These are phyloP conservation scores for Pseudocercospora pini-densiflorae DNA, from an alignment of 2,329 filamentous ascomycete species.

Conservation along the genomic window DNA sequence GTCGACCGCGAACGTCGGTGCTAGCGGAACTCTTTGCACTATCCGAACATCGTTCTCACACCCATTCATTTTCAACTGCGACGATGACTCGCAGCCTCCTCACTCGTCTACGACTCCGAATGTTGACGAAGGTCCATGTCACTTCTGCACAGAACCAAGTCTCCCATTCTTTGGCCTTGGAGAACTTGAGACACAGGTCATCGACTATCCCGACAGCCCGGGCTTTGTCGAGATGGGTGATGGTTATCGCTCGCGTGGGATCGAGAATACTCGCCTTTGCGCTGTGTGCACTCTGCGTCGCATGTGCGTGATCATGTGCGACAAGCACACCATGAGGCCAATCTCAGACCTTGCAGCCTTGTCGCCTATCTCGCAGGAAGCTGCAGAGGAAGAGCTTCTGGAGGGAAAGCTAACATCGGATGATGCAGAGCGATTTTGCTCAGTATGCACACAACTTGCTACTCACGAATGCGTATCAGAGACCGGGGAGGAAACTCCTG, in stretches of 20 bases:
- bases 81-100: slow-evolving; percentile 18
- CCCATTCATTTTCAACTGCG: slow-evolving; percentile 46
- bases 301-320: slow-evolving; percentile 43
- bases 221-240: slow-evolving; percentile 41
- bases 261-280: slow-evolving; percentile 44
- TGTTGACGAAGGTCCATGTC: slow-evolving; percentile 35
- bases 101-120: slow-evolving; percentile 18
- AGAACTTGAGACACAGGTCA: slow-evolving; percentile 37
- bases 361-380: neutral
- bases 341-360: slow-evolving; percentile 28
- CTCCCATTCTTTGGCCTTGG: slow-evolving; percentile 46
- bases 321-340: slow-evolving; percentile 37
- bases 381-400: slow-evolving; percentile 34
- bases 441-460: slow-evolving; percentile 47
- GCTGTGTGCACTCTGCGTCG: slow-evolving; percentile 42
- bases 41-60: slow-evolving; percentile 47
- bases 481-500: slow-evolving; percentile 8
- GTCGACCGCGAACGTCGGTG: neutral
- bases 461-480: slow-evolving; percentile 41
- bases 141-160: slow-evolving; percentile 46
- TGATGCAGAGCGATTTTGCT: slow-evolving; percentile 43
- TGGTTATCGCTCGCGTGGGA: slow-evolving; percentile 37
- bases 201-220: slow-evolving; percentile 38
- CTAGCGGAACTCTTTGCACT: slow-evolving; percentile 21
- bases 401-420: slow-evolving; percentile 10